Conservation (phyloP, 768 basidiomycete genomes). For the Lanmaoa pseudosensibilis region DNA sequence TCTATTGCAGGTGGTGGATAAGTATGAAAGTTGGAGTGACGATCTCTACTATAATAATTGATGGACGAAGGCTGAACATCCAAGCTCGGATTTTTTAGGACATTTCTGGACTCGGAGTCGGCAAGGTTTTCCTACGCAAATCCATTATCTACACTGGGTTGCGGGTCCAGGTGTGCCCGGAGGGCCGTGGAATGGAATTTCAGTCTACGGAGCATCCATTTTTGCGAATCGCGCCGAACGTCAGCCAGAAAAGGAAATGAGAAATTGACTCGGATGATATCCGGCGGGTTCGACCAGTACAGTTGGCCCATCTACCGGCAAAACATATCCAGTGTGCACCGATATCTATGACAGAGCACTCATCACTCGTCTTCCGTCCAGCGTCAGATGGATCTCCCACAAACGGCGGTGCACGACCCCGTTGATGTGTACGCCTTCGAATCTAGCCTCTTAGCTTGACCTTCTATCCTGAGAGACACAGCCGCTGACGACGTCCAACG, state of each 20-base stretch:
- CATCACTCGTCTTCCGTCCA: background rate
- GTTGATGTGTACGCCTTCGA: background rate
- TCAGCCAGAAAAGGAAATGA: too few relatives aligned
- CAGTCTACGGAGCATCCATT: too few relatives aligned
- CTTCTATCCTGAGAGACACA: background rate
- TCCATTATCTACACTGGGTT: too few relatives aligned
- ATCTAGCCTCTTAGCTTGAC: background rate
- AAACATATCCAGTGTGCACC: background rate
- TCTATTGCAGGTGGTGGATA: conserved; percentile 9
- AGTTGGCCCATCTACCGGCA: background rate
- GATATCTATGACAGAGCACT: background rate
- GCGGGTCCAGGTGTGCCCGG: too few relatives aligned
- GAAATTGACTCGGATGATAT: too few relatives aligned
- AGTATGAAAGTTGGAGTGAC: conserved; percentile 18
- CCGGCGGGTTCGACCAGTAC: background rate
- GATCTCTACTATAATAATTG: conserved; percentile 13
- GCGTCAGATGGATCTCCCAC: background rate
- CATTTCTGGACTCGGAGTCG: too few relatives aligned
- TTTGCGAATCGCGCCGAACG: too few relatives aligned
- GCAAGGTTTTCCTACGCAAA: too few relatives aligned
- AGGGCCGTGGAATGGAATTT: too few relatives aligned
- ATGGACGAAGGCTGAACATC: background rate
- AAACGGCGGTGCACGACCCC: background rate
- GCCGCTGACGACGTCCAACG: background rate
- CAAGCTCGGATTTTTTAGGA: background rate